Conservation (phyloP, 331 rosid genomes). For the Quercus tomentella region DNA sequence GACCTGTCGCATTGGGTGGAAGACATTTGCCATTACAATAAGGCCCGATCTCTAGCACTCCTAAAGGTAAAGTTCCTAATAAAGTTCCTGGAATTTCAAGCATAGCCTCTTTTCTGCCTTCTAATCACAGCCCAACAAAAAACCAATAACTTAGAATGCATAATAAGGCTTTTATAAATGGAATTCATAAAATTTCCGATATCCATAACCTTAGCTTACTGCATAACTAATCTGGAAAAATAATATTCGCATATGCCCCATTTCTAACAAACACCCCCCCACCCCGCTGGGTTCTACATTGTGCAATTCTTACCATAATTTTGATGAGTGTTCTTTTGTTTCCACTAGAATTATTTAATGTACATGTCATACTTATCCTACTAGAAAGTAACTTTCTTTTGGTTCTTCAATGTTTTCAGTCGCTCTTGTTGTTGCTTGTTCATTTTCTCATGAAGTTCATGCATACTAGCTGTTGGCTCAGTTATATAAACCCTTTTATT, state of each 20-base stretch:
- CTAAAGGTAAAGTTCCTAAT: not conserved
- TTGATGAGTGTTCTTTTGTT: not conserved
- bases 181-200: no score
- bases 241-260: no score
- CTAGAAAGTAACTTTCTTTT: not conserved
- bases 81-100: no score
- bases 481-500: not conserved
- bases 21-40: no score
- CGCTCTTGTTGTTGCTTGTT: not conserved
- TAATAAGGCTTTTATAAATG: no score
- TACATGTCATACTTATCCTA: no score
- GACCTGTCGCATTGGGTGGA: no score
- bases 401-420: not conserved
- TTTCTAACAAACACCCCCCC: no score
- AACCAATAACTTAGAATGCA: no score
- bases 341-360: not conserved
- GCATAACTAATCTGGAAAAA: no score
- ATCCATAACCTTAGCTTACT: no score
- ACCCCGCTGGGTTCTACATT: not conserved
- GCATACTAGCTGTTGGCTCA: not conserved
- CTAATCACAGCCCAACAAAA: no score
- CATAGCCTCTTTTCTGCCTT: not conserved
- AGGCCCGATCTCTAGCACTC: not conserved
- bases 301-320: not conserved
- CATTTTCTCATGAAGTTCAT: not conserved